phyloP scores from a whole-genome alignment of 2,329 filamentous ascomycete genomes.

The Colletotrichum sp. region DNA sequence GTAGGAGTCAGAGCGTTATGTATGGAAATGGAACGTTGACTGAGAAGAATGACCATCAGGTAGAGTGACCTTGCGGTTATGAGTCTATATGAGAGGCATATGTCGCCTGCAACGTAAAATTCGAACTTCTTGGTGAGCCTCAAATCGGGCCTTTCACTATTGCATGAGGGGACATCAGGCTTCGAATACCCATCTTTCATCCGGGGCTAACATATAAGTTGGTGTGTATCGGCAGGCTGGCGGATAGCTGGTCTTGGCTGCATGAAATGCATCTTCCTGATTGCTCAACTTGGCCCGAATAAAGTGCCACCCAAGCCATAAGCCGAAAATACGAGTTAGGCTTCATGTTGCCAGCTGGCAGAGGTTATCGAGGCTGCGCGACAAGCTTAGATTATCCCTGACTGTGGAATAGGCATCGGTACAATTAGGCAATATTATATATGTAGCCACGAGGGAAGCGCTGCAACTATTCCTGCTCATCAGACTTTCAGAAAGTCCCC shows the following conservation, averaged over 20 bases:
- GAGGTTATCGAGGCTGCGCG: not conserved
- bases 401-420: fast-evolving
- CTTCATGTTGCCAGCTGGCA: not conserved
- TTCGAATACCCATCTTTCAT: not conserved
- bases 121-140: not conserved
- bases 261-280: not conserved
- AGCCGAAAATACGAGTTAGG: not conserved
- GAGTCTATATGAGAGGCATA: not conserved
- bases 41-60: not conserved
- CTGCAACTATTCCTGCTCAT: not conserved
- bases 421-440: not conserved
- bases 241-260: not conserved
- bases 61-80: not conserved
- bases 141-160: not conserved
- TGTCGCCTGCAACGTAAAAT: not conserved
- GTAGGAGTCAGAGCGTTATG: not conserved
- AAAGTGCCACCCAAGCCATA: not conserved
- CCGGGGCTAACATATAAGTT: not conserved
- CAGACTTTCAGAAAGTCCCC: not conserved
- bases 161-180: not conserved
- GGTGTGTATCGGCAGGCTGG: not conserved
- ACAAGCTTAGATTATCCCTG: not conserved
- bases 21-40: fast-evolving
- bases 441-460: not conserved
- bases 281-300: not conserved